These are phyloP conservation scores for Bathelium albidoporum DNA, from an alignment of 495 filamentous ascomycete genomes.

Conservation along the genomic window DNA sequence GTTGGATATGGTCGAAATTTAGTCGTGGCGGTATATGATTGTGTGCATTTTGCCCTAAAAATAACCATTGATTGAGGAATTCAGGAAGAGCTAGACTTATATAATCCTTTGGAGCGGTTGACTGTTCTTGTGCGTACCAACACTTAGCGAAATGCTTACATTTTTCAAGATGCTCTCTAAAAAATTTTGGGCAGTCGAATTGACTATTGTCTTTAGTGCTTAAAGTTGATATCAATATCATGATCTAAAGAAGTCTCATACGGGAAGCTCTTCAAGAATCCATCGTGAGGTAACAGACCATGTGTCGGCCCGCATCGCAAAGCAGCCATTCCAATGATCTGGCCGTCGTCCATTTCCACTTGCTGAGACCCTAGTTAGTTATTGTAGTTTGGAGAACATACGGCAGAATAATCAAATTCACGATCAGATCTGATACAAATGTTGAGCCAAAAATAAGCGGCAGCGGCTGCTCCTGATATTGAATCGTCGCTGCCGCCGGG, in stretches of 20 bases:
- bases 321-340: constrained; percentile 21
- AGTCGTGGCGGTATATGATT: background rate
- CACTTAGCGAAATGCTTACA: constrained; percentile 7
- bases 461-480: too few relatives aligned
- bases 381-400: too few relatives aligned
- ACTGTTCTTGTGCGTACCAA: constrained; percentile 9
- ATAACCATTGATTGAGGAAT: too few relatives aligned
- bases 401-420: too few relatives aligned
- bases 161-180: constrained; percentile 6
- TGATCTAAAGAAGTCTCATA: background rate
- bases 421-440: constrained; percentile 10
- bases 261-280: constrained; percentile 9
- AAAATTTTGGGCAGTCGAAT: background rate
- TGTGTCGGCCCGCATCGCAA: constrained; percentile 18
- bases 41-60: background rate
- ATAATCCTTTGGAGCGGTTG: background rate
- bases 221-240: background rate
- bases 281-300: constrained; percentile 10
- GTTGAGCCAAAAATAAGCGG: constrained; percentile 7
- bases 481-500: too few relatives aligned
- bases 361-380: too few relatives aligned
- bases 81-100: too few relatives aligned
- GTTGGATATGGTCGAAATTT: background rate
- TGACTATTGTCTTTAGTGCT: background rate
- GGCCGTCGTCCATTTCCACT: constrained; percentile 16